phyloP scores from a whole-genome alignment of 371 early-diverging fungal genomes.

The Mortierella polycephala region DNA sequence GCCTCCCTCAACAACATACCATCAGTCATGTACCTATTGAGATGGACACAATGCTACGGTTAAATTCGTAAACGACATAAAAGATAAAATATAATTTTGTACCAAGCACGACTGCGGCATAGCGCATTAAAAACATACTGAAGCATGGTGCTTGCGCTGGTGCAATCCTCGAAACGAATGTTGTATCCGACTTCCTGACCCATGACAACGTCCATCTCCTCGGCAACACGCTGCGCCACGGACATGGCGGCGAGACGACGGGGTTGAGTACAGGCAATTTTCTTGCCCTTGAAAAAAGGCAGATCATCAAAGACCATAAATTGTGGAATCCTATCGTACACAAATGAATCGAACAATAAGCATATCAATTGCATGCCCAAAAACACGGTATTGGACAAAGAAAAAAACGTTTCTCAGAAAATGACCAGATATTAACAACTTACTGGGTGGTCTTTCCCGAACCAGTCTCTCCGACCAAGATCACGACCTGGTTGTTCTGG shows the following conservation, averaged over 20 bases:
- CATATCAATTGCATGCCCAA: background rate
- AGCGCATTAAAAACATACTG: conserved; percentile 63
- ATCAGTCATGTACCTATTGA: conserved; percentile 89
- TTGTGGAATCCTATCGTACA: conserved; percentile 85
- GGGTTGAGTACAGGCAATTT: conserved; percentile 98
- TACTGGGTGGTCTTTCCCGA: conserved; percentile 96
- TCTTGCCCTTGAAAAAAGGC: conserved; percentile 88
- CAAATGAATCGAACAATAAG: background rate
- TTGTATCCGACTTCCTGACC: conserved; percentile 96
- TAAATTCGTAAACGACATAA: background rate
- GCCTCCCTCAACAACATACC: conserved; percentile 99
- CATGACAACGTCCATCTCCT: conserved; percentile 90
- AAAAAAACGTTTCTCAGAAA: too few species aligned
- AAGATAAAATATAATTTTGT: conserved; percentile 3
- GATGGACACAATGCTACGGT: background rate
- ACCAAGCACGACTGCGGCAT: conserved; percentile 27
- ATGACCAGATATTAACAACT: conserved; percentile 36
- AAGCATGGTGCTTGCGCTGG: conserved; percentile 83
- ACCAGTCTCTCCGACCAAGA: conserved; percentile 92
- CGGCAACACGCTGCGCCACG: conserved; percentile 96
- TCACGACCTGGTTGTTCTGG: conserved; percentile 87
- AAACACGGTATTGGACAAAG: background rate
- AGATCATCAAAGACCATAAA: conserved; percentile 92
- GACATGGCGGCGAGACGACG: conserved; percentile 99
- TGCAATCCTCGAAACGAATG: conserved; percentile 97